Base-by-base conservation (phyloP, 73 alveolate species). In the Symbiodinium natans region DNA sequence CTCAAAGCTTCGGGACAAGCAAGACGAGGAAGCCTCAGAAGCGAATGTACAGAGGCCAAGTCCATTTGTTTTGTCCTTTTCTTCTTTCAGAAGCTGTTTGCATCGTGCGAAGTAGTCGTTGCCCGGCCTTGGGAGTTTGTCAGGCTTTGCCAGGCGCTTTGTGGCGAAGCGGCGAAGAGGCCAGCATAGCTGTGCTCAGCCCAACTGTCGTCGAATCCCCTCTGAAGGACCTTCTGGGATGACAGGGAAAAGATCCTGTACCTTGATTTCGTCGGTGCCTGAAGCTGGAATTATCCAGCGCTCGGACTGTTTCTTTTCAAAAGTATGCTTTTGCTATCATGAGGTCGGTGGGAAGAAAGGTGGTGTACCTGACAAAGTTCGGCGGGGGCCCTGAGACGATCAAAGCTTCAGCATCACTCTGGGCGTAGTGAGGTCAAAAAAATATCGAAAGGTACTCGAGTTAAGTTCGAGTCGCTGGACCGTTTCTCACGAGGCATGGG, bases 121-220 rank as follows among this genome's bases (percentile, higher is more conserved):
- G n/a, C n/a, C n/a, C n/a, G n/a, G n/a, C n/a, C n/a, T n/a, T n/a
- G n/a, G 59, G 21, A 46, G 59, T 13, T 13, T 46, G 59, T 46
- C 21, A 63, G 80, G 80, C 80, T 63, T 23, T 63, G 80, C 80
- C 80, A 63, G 27, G 80, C 80, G 38, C 80, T 63, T 29, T 63
- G 80, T 29, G 80, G 80, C 80, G 80, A 63, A 63, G 31, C 80
- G 13, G 80, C 80, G 33, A 63, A 63, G 80, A 63, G 80, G 80
- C 19, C 59, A 6, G 6, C 13, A 13, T 46, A n/a, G n/a, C n/a
- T n/a, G n/a, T n/a, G n/a, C n/a, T n/a, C n/a, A n/a, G n/a, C n/a
- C n/a, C n/a, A n/a, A n/a, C n/a, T n/a, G n/a, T n/a, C n/a, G n/a
- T n/a, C n/a, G n/a, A n/a, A n/a, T n/a, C n/a, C n/a, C n/a, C n/a